phyloP scores from a whole-genome alignment of 2,329 filamentous ascomycete genomes.

The Penicillium sp. region DNA sequence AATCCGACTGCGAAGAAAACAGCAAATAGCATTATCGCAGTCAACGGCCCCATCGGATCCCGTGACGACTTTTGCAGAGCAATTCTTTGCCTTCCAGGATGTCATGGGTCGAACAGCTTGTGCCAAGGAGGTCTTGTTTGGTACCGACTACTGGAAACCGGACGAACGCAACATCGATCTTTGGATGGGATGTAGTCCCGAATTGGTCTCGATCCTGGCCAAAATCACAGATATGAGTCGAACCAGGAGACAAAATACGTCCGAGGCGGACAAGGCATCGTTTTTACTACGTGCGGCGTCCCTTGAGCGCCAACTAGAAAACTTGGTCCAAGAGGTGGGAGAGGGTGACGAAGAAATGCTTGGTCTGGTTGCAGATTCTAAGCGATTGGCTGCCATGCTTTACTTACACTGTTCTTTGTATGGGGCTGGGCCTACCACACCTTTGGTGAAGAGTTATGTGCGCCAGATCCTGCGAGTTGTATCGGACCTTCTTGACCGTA shows the following conservation, averaged over 20 bases:
- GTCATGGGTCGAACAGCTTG: constrained; percentile 53
- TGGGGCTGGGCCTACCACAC: constrained; percentile 43
- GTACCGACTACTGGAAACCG: constrained; percentile 48
- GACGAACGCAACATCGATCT: constrained; percentile 40
- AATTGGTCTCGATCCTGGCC: constrained; percentile 48
- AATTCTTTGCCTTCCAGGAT: constrained; percentile 53
- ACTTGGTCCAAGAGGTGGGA: constrained; percentile 35
- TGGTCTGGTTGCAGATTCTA: constrained; percentile 42
- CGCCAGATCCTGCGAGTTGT: constrained; percentile 37
- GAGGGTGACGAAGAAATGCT: constrained; percentile 34
- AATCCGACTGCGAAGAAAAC: constrained; percentile 41
- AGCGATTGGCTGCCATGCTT: constrained; percentile 45
- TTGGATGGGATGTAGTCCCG: constrained; percentile 52
- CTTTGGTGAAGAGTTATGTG: constrained; percentile 34
- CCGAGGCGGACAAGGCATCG: constrained; percentile 21
- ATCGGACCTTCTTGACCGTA: constrained; percentile 34
- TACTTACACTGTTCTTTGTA: constrained; percentile 49
- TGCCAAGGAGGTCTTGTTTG: constrained; percentile 48
- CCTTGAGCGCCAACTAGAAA: constrained; percentile 35
- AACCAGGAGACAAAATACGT: constrained; percentile 27
- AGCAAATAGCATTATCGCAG: constrained; percentile 9
- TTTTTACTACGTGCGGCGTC: constrained; percentile 36
- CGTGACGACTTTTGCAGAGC: constrained; percentile 43
- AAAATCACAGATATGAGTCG: constrained; percentile 49
- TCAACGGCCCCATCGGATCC: constrained; percentile 18